phyloP scores from a whole-genome alignment of 2,329 filamentous ascomycete species.

The Cladophialophora bantiana region DNA sequence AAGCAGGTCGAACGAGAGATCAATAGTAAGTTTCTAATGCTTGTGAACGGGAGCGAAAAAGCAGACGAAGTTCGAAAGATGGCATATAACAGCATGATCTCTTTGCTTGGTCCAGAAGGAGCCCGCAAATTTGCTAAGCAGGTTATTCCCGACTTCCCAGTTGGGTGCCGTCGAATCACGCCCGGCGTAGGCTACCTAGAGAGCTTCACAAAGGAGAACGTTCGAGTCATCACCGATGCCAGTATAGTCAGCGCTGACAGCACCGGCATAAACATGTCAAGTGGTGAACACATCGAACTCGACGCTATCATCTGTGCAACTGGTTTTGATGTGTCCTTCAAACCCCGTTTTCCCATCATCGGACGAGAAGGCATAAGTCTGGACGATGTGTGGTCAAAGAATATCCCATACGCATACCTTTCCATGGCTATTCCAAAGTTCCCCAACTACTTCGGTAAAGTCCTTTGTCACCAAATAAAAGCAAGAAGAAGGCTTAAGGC shows the following conservation, averaged over 20 bases:
- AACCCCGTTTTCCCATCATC: slow-evolving; percentile 46
- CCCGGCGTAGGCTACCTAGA: slow-evolving; percentile 54
- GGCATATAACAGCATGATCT: slow-evolving; percentile 4
- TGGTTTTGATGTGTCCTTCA: slow-evolving; percentile 48
- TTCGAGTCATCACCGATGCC: slow-evolving; percentile 63
- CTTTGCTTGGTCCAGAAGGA: slow-evolving; percentile 1
- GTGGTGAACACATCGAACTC: slow-evolving; percentile 30
- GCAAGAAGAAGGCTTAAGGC: no score
- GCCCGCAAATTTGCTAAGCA: slow-evolving; percentile 9
- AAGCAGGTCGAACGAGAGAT: slow-evolving; percentile 43
- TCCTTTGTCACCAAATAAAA: no score
- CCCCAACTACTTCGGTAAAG: slow-evolving; percentile 41
- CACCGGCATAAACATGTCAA: slow-evolving; percentile 50
- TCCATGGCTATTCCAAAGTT: slow-evolving; percentile 30
- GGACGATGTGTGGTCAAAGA: slow-evolving; percentile 22
- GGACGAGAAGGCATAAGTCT: slow-evolving; percentile 40
- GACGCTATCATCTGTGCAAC: slow-evolving; percentile 47
- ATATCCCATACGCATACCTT: slow-evolving; percentile 39
- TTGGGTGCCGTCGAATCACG: slow-evolving; percentile 57
- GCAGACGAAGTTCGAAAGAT: slow-evolving; percentile 1
- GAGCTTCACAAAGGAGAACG: slow-evolving; percentile 66
- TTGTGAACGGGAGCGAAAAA: slow-evolving; percentile 19
- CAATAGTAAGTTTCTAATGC: slow-evolving; percentile 36
- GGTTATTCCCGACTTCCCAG: slow-evolving; percentile 39
- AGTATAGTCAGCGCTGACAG: slow-evolving; percentile 68